These are phyloP conservation scores for Xylariaceae sp. DNA, from an alignment of 2,329 filamentous ascomycete genomes.

Conservation along the genomic window DNA sequence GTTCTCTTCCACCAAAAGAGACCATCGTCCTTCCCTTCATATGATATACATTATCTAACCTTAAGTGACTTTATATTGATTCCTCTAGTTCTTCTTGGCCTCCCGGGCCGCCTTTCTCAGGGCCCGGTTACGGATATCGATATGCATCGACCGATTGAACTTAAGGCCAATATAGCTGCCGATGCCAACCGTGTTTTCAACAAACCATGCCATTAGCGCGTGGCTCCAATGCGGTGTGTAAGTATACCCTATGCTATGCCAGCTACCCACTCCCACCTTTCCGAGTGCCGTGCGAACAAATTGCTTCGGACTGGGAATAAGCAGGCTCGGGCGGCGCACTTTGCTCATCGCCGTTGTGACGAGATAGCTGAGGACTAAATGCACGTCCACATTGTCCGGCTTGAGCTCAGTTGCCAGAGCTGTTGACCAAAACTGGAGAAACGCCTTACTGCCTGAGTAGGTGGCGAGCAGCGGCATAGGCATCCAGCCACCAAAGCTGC, in stretches of 20 bases:
- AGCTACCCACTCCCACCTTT: conserved; percentile 83
- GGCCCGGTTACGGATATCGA: conserved; percentile 80
- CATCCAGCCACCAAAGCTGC: conserved; percentile 90
- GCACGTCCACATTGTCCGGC: conserved; percentile 81
- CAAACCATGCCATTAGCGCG: conserved; percentile 82
- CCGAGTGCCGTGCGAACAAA: conserved; percentile 81
- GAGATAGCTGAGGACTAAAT: conserved; percentile 89
- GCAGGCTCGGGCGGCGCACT: conserved; percentile 76
- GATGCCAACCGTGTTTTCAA: conserved; percentile 64
- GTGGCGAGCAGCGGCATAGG: conserved; percentile 93
- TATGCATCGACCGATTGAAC: conserved; percentile 72
- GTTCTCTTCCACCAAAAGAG: too few relatives aligned
- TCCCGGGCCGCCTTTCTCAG: conserved; percentile 84
- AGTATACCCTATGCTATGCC: conserved; percentile 79
- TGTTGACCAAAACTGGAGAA: conserved; percentile 94
- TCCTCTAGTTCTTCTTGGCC: conserved; percentile 65
- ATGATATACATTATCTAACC: background rate
- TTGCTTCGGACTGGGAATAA: conserved; percentile 79
- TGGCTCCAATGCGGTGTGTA: conserved; percentile 95
- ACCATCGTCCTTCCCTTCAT: too few relatives aligned
- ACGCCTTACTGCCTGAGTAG: conserved; percentile 97
- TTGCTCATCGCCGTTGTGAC: conserved; percentile 98
- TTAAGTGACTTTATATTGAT: too few relatives aligned
- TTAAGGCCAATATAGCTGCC: conserved; percentile 54
- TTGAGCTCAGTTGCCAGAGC: conserved; percentile 84